Evolutionary conservation across 2,329 filamentous ascomycete species (phyloP).

Genomic region (Penicillium sp.): DNA sequence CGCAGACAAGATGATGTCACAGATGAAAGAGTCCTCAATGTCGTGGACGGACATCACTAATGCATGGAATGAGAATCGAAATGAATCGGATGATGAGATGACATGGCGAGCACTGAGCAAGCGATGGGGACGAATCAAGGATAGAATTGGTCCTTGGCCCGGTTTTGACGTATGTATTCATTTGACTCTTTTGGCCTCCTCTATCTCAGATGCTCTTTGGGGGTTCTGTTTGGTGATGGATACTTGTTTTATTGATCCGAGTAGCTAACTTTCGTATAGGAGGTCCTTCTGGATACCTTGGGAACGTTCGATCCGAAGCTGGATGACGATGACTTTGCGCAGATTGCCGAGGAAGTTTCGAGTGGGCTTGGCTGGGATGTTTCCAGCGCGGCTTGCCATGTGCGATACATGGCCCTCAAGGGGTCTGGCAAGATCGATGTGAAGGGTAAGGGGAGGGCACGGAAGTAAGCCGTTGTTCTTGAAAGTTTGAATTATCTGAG

Average conservation of each 20-base stretch:
- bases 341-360: background rate
- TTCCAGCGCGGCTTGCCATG: background rate
- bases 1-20: conserved; percentile 3
- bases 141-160: background rate
- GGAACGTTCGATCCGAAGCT: background rate
- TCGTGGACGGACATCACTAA: background rate
- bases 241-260: background rate
- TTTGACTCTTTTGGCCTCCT: background rate
- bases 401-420: background rate
- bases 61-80: background rate
- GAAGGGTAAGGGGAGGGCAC: background rate
- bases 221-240: background rate
- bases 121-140: background rate
- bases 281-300: background rate
- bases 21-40: background rate
- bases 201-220: background rate
- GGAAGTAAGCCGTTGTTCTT: background rate
- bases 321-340: background rate
- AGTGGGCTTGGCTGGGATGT: background rate
- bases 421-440: background rate
- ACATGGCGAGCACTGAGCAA: background rate
- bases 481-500: background rate
- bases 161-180: conserved; percentile 1
- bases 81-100: background rate
- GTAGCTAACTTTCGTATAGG: background rate